Conservation (phyloP, 2,329 filamentous ascomycete genomes). For the Pseudogymnoascus sp. region DNA sequence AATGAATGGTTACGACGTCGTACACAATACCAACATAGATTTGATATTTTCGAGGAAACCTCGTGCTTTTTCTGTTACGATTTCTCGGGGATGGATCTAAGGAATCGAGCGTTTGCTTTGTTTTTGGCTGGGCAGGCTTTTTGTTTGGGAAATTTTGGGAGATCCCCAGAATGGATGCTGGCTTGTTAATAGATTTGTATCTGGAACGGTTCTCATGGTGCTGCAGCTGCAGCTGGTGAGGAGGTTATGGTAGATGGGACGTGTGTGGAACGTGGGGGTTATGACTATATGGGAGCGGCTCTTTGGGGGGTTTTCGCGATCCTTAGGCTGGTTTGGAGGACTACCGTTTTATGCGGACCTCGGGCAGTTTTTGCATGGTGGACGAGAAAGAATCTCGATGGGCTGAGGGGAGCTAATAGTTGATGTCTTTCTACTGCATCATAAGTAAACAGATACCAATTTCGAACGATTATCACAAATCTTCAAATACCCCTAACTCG, state of each 20-base stretch:
- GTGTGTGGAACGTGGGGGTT: background rate
- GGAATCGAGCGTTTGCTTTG: background rate
- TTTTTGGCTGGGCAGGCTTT: background rate
- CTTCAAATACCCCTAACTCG: background rate
- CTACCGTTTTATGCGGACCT: background rate
- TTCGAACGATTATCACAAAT: background rate
- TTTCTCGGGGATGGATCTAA: background rate
- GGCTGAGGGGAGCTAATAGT: background rate
- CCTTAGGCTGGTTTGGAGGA: background rate
- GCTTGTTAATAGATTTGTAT: slow-evolving; percentile 3
- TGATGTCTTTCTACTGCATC: slow-evolving; percentile 2
- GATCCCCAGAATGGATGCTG: background rate
- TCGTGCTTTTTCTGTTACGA: background rate
- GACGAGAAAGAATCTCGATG: background rate
- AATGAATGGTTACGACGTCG: background rate
- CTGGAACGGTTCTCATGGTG: background rate
- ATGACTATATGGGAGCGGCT: background rate
- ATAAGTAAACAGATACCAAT: background rate
- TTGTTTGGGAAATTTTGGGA: background rate
- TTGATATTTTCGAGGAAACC: background rate
- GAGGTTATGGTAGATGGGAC: background rate
- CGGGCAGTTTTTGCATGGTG: background rate
- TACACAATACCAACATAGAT: slow-evolving; percentile 4
- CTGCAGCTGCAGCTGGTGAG: background rate
- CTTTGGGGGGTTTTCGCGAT: background rate